Conservation (phyloP, 2,329 filamentous ascomycete species). For the Bipolaris bicolor region DNA sequence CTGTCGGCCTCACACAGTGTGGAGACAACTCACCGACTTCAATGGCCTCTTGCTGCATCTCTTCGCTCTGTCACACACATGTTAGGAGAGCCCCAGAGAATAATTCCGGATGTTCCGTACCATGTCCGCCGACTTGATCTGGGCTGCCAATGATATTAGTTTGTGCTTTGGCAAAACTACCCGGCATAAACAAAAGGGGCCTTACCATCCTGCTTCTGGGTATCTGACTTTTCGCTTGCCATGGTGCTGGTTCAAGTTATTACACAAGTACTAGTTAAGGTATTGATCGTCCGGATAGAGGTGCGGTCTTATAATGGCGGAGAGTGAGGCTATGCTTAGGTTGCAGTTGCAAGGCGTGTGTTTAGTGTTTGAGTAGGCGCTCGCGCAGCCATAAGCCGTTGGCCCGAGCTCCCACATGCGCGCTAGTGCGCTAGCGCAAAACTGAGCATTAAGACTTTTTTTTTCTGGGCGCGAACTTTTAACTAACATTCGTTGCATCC, state of each 20-base stretch:
- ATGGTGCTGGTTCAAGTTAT: slow-evolving; percentile 32
- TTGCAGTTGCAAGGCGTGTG: slow-evolving; percentile 23
- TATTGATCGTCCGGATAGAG: slow-evolving; percentile 4
- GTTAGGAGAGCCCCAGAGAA: slow-evolving; percentile 21
- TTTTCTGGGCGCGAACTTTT: slow-evolving; percentile 18
- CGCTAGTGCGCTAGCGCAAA: slow-evolving; percentile 14
- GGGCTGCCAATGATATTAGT: slow-evolving; percentile 64
- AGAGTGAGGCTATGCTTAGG: slow-evolving; percentile 24
- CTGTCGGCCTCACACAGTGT: slow-evolving; percentile 14
- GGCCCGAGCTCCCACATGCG: slow-evolving; percentile 12
- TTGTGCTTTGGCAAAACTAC: slow-evolving; percentile 15
- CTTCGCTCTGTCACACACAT: slow-evolving; percentile 72
- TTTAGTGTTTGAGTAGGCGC: slow-evolving; percentile 23
- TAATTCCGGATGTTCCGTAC: slow-evolving; percentile 59
- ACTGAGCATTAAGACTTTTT: slow-evolving; percentile 15
- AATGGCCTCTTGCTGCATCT: slow-evolving; percentile 95
- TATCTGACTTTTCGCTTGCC: slow-evolving; percentile 70
- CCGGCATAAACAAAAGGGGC: slow-evolving; percentile 45
- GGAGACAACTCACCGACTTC: slow-evolving; percentile 77
- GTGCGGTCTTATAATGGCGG: slow-evolving; percentile 11
- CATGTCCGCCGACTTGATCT: slow-evolving; percentile 99
- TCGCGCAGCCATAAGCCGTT: slow-evolving; percentile 7
- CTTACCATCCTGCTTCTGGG: slow-evolving; percentile 52
- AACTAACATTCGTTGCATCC: slow-evolving; percentile 1
- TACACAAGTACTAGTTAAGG: neutral